These are phyloP conservation scores for Leccinum pachyderme DNA, from an alignment of 1,284 basidiomycete genomes.

Conservation along the genomic window DNA sequence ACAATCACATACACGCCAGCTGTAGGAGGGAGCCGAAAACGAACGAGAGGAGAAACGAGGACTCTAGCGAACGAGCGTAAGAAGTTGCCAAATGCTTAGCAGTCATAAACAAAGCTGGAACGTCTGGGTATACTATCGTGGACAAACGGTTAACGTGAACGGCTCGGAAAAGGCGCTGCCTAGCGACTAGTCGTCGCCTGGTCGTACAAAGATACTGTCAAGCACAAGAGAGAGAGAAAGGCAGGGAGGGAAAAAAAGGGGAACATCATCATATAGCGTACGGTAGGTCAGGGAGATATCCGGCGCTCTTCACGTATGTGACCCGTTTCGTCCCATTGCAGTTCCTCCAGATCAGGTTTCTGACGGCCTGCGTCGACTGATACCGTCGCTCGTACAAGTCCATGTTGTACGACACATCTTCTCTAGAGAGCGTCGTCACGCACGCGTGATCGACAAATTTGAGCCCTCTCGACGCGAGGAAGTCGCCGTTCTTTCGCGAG, in stretches of 20 bases:
- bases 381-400: constrained; percentile 32
- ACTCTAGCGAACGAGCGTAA: constrained; percentile 23
- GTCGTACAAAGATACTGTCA: constrained; percentile 16
- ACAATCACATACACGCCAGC: background rate
- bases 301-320: constrained; percentile 31
- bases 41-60: constrained; percentile 20
- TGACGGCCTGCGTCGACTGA: constrained; percentile 28
- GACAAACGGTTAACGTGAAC: constrained; percentile 18
- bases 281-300: constrained; percentile 29
- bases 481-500: constrained; percentile 27
- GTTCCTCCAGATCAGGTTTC: constrained; percentile 31
- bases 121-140: constrained; percentile 23
- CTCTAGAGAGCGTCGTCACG: constrained; percentile 33
- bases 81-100: constrained; percentile 3
- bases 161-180: constrained; percentile 22
- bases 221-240: background rate
- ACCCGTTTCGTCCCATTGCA: constrained; percentile 32
- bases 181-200: constrained; percentile 9
- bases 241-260: background rate
- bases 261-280: constrained; percentile 12
- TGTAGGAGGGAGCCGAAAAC: constrained; percentile 6
- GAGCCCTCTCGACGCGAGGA: constrained; percentile 26
- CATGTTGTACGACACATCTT: constrained; percentile 34
- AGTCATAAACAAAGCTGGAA: constrained; percentile 13
- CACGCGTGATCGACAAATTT: constrained; percentile 32